Evolutionary conservation across 768 basidiomycete species (phyloP), one percentile per base, ranked within the genome.

Genomic region (Russula foetens): DNA sequence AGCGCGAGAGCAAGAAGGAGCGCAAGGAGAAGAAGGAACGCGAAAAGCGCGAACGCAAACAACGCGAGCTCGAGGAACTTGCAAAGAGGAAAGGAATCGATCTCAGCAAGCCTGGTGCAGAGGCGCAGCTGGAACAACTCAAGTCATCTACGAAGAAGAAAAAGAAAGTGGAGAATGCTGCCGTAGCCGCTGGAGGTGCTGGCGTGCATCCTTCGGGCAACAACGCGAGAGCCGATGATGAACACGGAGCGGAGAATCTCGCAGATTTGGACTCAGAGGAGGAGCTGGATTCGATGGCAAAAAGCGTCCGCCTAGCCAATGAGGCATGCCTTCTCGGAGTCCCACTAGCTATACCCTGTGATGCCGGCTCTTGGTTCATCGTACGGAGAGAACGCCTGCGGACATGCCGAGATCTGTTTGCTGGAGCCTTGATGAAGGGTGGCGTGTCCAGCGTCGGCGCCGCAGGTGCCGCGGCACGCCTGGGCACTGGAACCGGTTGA

Each of bases 181-280:
- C 82, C 0, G 78, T 68, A 0, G 67, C 69, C 0, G 66, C 68
- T 1, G 66, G 67, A 23, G 43, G 79, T 7, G 77, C 79, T 3
- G 59, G 58, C 24, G 26, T 55, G 2, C 63, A 60, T 9, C 75
- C 79, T 0, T 76, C 76, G 4, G 77, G 80, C 15, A 71, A 81
- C 50, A 78, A 75, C 1, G 82, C 76, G 38, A 81, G 79, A 4
- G 87, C 82, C 21, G 86, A 86, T 52, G 75, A 73, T 4, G 78
- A 78, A 44, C 56, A 53, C 17, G 65, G 58, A 1, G 38, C 46
- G 24, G 88, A 91, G 70, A 86, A 91, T 63, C 72, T 87, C 53
- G 87, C 88, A 51, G 86, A 90, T 59, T 63, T 93, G 63, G 90
- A 93, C 70, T 92, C 90, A 4, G 91, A 93, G 67, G 85, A 83